Base-by-base conservation (phyloP, 2,329 filamentous ascomycete genomes). In the Berkeleyomyces rouxiae region DNA sequence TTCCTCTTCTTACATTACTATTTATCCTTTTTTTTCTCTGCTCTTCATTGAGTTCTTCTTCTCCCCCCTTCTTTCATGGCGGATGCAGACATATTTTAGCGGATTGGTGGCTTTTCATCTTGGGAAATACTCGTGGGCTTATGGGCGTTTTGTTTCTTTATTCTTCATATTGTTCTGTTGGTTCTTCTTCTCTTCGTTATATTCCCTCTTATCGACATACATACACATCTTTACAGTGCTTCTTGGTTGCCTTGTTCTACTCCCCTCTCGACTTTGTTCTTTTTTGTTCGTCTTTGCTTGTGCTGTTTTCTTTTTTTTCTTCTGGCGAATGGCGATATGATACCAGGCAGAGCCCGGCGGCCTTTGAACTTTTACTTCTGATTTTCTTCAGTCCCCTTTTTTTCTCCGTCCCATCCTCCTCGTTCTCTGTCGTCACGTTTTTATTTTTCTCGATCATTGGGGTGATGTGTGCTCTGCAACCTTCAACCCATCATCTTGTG, bases 291-390 rank as follows among this genome's bases (percentile, higher is more conserved):
- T 11, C 36, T 33, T 44, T 37, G n/a, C 7, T 31, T 46, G 39
- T 16, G 33, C 33, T 58, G 9, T 23, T 59, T 47, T 46, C 40
- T 23, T 59, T 44, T 60, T 55, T 23, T 42, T 55, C 5, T 43
- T 58, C 47, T 58, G 63, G 60, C 44, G 60, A 64, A 57, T 61
- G 44, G 60, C 60, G 57, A 62, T 47, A 64, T 59, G 63, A 64
- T 64, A 64, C 63, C 63, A 64, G 51, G 37, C 60, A 64, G 63
- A 58, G 59, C 39, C 42, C 44, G 59, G 58, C 39, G 57, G 40
- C 57, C 57, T 58, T 63, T 49, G 58, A 62, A 46, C 33, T 44
- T 23, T 49, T 57, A 39, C 10, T 51, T 7, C 43, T 47, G 31
- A 42, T 60, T 39, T 64, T 61, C 10, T 57, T 53, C 37, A 13